phyloP scores from a whole-genome alignment of 805 yeast species.

The Ogataea populi-albae region DNA sequence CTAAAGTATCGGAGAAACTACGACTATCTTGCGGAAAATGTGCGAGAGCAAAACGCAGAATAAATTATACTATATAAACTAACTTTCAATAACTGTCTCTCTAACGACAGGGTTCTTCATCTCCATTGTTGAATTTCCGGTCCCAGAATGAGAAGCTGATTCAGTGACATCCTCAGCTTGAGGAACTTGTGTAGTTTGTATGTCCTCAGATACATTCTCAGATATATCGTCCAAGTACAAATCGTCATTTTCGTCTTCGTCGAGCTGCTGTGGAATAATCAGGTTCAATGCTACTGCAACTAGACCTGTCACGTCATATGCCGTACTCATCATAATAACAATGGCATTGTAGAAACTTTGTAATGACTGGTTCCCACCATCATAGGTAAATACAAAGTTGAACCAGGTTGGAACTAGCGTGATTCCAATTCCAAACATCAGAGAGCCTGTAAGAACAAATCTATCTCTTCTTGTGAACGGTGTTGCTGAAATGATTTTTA shows the following conservation, averaged over 20 bases:
- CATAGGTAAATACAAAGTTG: slow-evolving; percentile 46
- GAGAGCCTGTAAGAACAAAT: slow-evolving; percentile 49
- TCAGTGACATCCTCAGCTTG: too few relatives aligned
- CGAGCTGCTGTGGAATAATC: slow-evolving; percentile 46
- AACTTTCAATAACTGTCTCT: too few relatives aligned
- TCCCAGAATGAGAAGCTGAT: too few relatives aligned
- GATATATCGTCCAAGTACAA: too few relatives aligned
- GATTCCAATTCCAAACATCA: slow-evolving; percentile 52
- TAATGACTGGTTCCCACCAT: slow-evolving; percentile 42
- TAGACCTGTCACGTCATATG: slow-evolving; percentile 54
- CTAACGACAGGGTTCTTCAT: too few relatives aligned
- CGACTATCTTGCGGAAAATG: too few relatives aligned
- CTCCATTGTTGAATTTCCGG: too few relatives aligned
- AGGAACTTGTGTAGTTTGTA: too few relatives aligned
- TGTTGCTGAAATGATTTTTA: slow-evolving; percentile 50
- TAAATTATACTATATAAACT: too few relatives aligned
- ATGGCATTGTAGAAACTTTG: slow-evolving; percentile 52
- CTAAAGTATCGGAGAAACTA: too few relatives aligned
- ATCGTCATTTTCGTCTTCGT: slow-evolving; percentile 43
- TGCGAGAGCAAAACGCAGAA: too few relatives aligned
- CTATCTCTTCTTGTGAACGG: slow-evolving; percentile 58
- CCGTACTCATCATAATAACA: slow-evolving; percentile 53
- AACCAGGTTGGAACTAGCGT: slow-evolving; percentile 48
- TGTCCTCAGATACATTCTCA: too few relatives aligned
- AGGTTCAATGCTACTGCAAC: slow-evolving; percentile 49